Conservation (phyloP, 371 early-diverging fungal species). For the Mucor lusitanicus region DNA sequence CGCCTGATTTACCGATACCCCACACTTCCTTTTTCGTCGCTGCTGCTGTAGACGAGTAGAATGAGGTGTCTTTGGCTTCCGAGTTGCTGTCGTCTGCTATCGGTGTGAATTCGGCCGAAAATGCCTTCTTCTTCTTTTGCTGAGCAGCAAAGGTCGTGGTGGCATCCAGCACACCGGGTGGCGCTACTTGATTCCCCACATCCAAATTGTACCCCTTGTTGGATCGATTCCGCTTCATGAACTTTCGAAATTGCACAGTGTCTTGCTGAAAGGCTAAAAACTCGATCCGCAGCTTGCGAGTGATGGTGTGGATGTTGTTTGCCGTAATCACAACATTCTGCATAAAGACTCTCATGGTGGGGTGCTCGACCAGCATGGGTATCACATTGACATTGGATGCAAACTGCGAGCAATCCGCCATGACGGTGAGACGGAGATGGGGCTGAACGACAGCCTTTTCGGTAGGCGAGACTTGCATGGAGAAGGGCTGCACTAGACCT, state of each 20-base stretch:
- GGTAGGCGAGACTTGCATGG: slow-evolving; percentile 35
- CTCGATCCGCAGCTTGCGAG: slow-evolving; percentile 55
- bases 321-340: slow-evolving; percentile 63
- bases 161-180: slow-evolving; percentile 28
- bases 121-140: slow-evolving; percentile 3
- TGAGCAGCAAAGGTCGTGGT: slow-evolving; percentile 24
- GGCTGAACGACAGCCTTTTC: slow-evolving; percentile 42
- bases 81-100: background rate
- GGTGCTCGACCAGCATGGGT: slow-evolving; percentile 58
- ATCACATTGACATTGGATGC: slow-evolving; percentile 65
- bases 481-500: slow-evolving; percentile 50
- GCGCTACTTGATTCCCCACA: slow-evolving; percentile 42
- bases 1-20: slow-evolving; percentile 63
- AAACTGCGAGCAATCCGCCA: slow-evolving; percentile 76
- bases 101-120: slow-evolving; percentile 3
- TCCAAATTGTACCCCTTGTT: slow-evolving; percentile 55
- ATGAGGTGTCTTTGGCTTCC: slow-evolving; percentile 13
- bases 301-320: slow-evolving; percentile 52
- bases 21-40: slow-evolving; percentile 51
- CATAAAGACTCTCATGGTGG: slow-evolving; percentile 69
- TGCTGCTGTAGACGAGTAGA: slow-evolving; percentile 28
- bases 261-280: slow-evolving; percentile 66
- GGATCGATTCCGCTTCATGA: slow-evolving; percentile 39
- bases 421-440: slow-evolving; percentile 68
- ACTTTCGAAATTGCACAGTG: slow-evolving; percentile 56